Conservation (phyloP, 257 asterid genomes). For the Ligustrum vulgare region DNA sequence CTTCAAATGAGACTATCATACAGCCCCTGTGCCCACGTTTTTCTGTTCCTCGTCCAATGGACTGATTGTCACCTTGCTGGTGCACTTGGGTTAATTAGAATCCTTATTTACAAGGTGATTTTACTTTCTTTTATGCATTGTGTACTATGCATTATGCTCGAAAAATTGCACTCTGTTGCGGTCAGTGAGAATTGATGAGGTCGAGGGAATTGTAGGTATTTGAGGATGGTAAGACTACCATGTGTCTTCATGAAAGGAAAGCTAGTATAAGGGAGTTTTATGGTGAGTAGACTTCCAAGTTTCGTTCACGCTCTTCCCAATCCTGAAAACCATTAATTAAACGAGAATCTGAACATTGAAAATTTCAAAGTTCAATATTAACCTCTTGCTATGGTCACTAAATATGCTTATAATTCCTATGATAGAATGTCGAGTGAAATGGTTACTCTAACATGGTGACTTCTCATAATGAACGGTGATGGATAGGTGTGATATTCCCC, state of each 20-base stretch:
- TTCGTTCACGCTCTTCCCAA: not conserved
- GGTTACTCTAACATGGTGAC: not conserved
- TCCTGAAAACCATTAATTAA: not conserved
- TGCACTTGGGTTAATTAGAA: slow-evolving; percentile 75
- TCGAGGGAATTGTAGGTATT: slow-evolving; percentile 58
- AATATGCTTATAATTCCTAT: not conserved
- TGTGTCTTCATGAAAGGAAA: slow-evolving; percentile 76
- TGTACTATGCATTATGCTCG: not conserved
- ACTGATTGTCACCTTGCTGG: slow-evolving; percentile 90
- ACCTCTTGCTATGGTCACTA: not conserved
- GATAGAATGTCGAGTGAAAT: slow-evolving; percentile 1
- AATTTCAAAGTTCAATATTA: not conserved
- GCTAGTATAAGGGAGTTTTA: slow-evolving; percentile 80
- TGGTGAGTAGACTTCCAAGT: slow-evolving; percentile 51
- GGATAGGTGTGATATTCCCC: slow-evolving; percentile 83
- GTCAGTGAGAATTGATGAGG: slow-evolving; percentile 24
- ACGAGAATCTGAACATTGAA: not conserved
- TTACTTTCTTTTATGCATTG: not conserved
- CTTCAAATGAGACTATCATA: slow-evolving; percentile 93
- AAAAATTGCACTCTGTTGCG: not conserved
- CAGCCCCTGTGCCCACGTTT: slow-evolving; percentile 86
- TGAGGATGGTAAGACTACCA: slow-evolving; percentile 78
- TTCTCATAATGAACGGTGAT: not conserved
- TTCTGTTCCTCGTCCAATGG: slow-evolving; percentile 91
- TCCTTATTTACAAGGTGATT: slow-evolving; percentile 75